Base-by-base conservation (phyloP, 176 grass and related monocot genomes). In the Saccharum spontaneum region DNA sequence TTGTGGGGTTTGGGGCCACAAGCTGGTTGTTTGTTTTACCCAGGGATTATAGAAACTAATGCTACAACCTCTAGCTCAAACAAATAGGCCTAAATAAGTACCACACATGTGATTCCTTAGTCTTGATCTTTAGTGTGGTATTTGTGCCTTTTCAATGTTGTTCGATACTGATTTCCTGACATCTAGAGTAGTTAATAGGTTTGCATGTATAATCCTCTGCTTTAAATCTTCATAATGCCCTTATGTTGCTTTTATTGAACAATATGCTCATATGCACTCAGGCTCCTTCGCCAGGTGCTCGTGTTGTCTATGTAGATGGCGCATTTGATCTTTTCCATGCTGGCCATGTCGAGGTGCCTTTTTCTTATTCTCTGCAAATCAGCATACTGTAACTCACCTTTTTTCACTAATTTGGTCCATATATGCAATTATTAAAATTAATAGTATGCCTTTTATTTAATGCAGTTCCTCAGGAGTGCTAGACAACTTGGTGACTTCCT, bases 301-400 rank as follows among this genome's bases (percentile, higher is more conserved):
- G 75, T 16, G 83, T 98, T 8, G 83, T 98, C 82, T 98, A 98
- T 80, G 94, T 98, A 85, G 96, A 98, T 90, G 96, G 96, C 18
- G 46, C 93, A 71, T 98, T 95, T 86, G 96, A 98, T 79, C 91
- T 98, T 89, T 98, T 98, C 84, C 93, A 98, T 63, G 96, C 96
- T 37, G 96, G 96, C 59, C 91, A 98, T 86, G 97, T 98, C 48
- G 97, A 98, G 93, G 97, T 98, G 86, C 30, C 12, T 20, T 82
- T 83, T 84, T 71, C 63, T 41, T 69, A 44, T 84, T 85, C 10
- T 74, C 57, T 71, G 74, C 46, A 77, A 79, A 91, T 79, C 67
- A 79, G 40, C 72, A 89, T 82, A 46, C 63, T 33, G 8, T n/a
- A 36, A 62, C 4, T 39, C 60, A 30, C 5, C 8, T 38, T 65